Evolutionary conservation across 2,329 filamentous ascomycete species (phyloP).

Genomic region (Teratosphaeria destructans): DNA sequence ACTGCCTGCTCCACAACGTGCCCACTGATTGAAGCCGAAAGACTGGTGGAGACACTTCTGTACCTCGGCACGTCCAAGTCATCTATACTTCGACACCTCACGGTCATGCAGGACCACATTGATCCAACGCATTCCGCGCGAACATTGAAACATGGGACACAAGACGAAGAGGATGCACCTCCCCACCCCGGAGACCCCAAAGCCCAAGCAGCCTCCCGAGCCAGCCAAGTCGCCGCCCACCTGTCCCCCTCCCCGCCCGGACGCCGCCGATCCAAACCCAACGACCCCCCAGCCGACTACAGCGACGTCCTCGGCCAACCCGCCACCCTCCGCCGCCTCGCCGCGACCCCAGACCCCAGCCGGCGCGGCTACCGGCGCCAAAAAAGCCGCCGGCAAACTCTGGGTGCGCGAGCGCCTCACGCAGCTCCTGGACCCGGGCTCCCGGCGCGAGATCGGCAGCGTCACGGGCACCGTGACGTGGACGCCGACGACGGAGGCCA

Average conservation of each 20-base stretch:
- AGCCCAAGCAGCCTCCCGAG: constrained; percentile 15
- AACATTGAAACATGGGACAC: neutral
- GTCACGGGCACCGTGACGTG: constrained; percentile 50
- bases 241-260: constrained; percentile 30
- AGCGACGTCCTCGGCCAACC: constrained; percentile 52
- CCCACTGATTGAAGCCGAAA: neutral
- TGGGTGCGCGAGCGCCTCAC: constrained; percentile 55
- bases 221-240: constrained; percentile 21
- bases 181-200: neutral
- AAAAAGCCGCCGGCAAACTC: constrained; percentile 54
- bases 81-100: neutral
- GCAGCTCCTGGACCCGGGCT: constrained; percentile 45
- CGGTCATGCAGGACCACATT: neutral
- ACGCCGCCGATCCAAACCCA: constrained; percentile 25
- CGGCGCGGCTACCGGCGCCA: constrained; percentile 51
- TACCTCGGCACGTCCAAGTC: neutral
- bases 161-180: neutral
- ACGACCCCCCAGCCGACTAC: constrained; percentile 48
- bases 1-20: neutral
- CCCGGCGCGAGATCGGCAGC: constrained; percentile 50
- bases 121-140: neutral
- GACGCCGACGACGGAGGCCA: constrained; percentile 43
- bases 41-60: neutral
- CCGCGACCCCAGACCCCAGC: constrained; percentile 43
- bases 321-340: constrained; percentile 40